These are phyloP conservation scores for Fomitopsis pinicola DNA, from an alignment of 1,284 basidiomycete species.

Conservation along the genomic window DNA sequence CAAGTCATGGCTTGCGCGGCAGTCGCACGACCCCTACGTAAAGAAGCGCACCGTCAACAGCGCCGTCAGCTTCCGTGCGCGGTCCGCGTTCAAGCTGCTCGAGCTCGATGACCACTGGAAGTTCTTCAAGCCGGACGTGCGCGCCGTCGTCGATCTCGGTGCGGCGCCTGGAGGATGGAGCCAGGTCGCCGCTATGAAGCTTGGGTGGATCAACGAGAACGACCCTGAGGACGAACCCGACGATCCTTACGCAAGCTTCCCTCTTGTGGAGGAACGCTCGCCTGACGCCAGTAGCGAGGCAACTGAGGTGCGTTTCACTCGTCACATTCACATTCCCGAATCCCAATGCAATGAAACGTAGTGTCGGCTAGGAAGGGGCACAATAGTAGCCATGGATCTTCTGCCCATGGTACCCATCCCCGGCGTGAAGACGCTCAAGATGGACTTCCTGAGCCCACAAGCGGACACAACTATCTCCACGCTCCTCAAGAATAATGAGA, in stretches of 20 bases:
- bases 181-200: slow-evolving; percentile 67
- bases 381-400: slow-evolving; percentile 73
- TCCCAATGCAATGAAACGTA: background rate
- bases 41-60: slow-evolving; percentile 43
- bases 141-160: slow-evolving; percentile 76
- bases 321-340: background rate
- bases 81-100: slow-evolving; percentile 83
- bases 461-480: slow-evolving; percentile 46
- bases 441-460: slow-evolving; percentile 67
- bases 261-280: background rate
- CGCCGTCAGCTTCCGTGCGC: slow-evolving; percentile 60
- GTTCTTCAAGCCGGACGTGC: slow-evolving; percentile 52
- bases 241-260: slow-evolving; percentile 1
- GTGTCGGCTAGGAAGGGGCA: slow-evolving; percentile 35
- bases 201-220: slow-evolving; percentile 29
- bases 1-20: slow-evolving; percentile 53
- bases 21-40: slow-evolving; percentile 65
- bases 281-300: background rate
- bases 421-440: slow-evolving; percentile 66
- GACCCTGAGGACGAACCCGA: background rate
- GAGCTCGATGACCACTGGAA: slow-evolving; percentile 57
- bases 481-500: slow-evolving; percentile 31
- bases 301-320: background rate
- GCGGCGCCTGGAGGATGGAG: slow-evolving; percentile 89
- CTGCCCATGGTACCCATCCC: slow-evolving; percentile 62